Base-by-base conservation (phyloP, 371 early-diverging fungal species). In the Dichotomocladium elegans region DNA sequence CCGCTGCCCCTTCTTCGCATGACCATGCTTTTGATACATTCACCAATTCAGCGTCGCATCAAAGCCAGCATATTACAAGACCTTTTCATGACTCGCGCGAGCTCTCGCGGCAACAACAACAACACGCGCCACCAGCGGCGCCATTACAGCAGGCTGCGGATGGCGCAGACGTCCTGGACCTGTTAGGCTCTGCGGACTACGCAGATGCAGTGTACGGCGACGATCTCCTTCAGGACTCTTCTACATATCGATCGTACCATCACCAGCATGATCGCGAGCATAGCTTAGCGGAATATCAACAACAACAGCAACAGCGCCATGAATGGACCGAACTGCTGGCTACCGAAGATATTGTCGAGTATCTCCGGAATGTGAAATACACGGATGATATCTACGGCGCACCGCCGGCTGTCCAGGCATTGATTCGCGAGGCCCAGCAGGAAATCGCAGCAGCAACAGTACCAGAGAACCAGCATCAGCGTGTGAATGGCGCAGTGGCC, bases 301-400 rank as follows among this genome's bases (percentile, higher is more conserved):
- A 51, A 6, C 26, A n/a, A n/a, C 49, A 50, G 14, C 57, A 62
- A 34, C 24, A 51, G 4, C 26, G 49, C 7, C 34, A 53, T 11
- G 44, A 52, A 25, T 26, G 59, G 15, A 57, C 47, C 2, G 61
- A 64, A 14, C 40, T 70, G 21, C 30, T 58, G 2, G 35, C 31
- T 9, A 47, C 68, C 14, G 70, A 69, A 15, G 72, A 75, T 43
- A 69, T 75, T 29, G 70, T 71, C 15, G 63, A 49, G 3, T 75
- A 75, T 58, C 41, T 75, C 14, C 42, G 50, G 33, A 61, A 63
- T 21, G 26, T 59, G 19, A 40, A 44, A 1, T 75, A 75, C 46
- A 62, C 57, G 2, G 68, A 75, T 17, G 76, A 75, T 42, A 51
- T 75, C 17, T 72, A 75, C 40, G 70, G 63, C 0, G 55, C 70